These are phyloP conservation scores for Geotrichum reessii DNA, from an alignment of 1,139 yeast genomes.

Conservation along the genomic window DNA sequence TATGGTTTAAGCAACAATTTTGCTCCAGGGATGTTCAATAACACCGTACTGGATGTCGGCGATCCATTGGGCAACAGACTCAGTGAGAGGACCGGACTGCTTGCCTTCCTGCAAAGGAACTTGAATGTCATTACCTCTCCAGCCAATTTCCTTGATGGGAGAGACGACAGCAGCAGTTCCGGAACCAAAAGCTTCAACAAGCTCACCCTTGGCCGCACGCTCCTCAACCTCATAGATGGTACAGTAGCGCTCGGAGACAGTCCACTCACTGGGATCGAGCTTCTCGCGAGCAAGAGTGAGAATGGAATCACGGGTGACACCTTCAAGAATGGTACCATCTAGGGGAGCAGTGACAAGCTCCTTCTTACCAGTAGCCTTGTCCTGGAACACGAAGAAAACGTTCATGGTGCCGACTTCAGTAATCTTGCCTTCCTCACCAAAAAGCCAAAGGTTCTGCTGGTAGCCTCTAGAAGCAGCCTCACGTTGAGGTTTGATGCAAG, in stretches of 20 bases:
- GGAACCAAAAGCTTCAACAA: conserved; percentile 92
- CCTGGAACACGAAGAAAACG: conserved; percentile 76
- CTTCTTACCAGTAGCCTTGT: conserved; percentile 64
- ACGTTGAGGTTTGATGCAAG: conserved; percentile 82
- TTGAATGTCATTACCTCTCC: conserved; percentile 59
- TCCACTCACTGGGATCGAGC: conserved; percentile 71
- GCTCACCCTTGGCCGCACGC: conserved; percentile 69
- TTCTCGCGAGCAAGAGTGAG: conserved; percentile 68
- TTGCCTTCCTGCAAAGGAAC: conserved; percentile 78
- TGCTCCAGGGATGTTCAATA: conserved; percentile 49
- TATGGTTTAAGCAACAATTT: conserved; percentile 11
- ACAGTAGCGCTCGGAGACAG: conserved; percentile 70
- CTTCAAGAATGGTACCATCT: conserved; percentile 94
- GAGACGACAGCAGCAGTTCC: conserved; percentile 98
- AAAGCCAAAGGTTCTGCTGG: conserved; percentile 94
- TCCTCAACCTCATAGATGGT: conserved; percentile 76
- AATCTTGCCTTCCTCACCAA: conserved; percentile 81
- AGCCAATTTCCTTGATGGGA: conserved; percentile 84
- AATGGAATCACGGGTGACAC: conserved; percentile 91
- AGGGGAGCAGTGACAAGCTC: conserved; percentile 94
- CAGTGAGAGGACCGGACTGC: conserved; percentile 73
- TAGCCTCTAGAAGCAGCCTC: conserved; percentile 85
- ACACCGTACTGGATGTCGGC: conserved; percentile 84
- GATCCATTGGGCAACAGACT: conserved; percentile 75
- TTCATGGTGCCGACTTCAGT: conserved; percentile 99